A percentile compares a stretch with the other conserved stretches of the same genome.
phyloP scores from a whole-genome alignment of 2,329 filamentous ascomycete genomes.

The Beauveria australis region DNA sequence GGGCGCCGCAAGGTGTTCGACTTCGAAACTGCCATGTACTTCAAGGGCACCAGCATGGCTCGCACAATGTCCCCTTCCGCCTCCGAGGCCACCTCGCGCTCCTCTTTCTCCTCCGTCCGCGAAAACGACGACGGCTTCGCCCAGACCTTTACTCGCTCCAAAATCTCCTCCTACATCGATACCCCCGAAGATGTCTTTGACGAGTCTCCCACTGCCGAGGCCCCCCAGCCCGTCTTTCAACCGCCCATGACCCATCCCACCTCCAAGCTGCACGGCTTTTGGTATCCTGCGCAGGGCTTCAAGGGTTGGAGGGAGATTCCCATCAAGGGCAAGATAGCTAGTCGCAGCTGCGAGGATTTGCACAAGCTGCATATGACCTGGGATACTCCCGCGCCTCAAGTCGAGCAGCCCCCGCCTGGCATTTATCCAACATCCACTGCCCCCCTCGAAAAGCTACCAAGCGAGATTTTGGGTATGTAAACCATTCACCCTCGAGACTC shows the following conservation, averaged over 20 bases:
- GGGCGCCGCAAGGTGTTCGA: slow-evolving; percentile 24
- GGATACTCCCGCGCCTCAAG: slow-evolving; percentile 32
- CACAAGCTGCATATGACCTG: slow-evolving; percentile 47
- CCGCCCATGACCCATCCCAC: slow-evolving; percentile 46
- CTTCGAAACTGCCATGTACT: slow-evolving; percentile 26
- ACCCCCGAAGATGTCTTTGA: slow-evolving; percentile 44
- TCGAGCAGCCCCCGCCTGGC: slow-evolving; percentile 23
- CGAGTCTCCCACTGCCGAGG: slow-evolving; percentile 35
- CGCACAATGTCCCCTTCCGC: slow-evolving; percentile 27
- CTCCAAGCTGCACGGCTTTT: slow-evolving; percentile 50
- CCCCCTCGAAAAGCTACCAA: slow-evolving; percentile 58
- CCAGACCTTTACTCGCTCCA: slow-evolving; percentile 56
- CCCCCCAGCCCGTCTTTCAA: slow-evolving; percentile 36
- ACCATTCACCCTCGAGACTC: not conserved
- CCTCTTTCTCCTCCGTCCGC: slow-evolving; percentile 55
- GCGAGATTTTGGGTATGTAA: slow-evolving; percentile 58
- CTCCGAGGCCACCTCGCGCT: slow-evolving; percentile 35
- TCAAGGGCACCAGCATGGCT: slow-evolving; percentile 29
- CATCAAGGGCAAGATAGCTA: slow-evolving; percentile 49
- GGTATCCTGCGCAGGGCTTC: slow-evolving; percentile 50
- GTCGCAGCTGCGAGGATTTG: slow-evolving; percentile 54
- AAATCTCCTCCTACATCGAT: slow-evolving; percentile 50
- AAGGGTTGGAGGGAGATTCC: slow-evolving; percentile 56
- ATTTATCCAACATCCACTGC: slow-evolving; percentile 38
- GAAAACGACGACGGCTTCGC: slow-evolving; percentile 51